Evolutionary conservation across 768 basidiomycete species (phyloP).

Genomic region (Candolleomyces efflorescens): DNA sequence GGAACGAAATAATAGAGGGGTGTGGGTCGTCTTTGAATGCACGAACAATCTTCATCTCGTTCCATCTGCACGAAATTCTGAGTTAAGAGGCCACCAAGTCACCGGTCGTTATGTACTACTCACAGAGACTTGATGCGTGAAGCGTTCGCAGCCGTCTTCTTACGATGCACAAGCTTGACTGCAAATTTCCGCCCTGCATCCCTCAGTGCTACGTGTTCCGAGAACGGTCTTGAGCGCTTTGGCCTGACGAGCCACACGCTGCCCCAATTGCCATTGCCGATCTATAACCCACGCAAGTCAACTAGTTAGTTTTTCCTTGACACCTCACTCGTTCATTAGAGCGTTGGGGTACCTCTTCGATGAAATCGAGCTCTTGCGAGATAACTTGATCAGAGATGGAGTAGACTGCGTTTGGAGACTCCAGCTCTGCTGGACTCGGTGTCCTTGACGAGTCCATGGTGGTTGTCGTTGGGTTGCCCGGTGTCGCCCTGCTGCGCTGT

Average conservation of each 20-base stretch:
- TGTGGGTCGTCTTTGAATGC: conserved; percentile 81
- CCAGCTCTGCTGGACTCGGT: conserved; percentile 21
- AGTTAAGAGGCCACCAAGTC: not conserved
- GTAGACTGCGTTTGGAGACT: conserved; percentile 56
- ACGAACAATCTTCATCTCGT: conserved; percentile 95
- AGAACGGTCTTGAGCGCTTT: conserved; percentile 36
- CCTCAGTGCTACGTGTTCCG: conserved; percentile 30
- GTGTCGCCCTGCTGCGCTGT: not conserved
- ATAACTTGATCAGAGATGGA: conserved; percentile 71
- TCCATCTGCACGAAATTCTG: conserved; percentile 60
- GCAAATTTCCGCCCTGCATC: conserved; percentile 62
- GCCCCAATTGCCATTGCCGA: conserved; percentile 93
- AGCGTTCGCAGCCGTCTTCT: conserved; percentile 78
- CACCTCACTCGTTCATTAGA: not conserved
- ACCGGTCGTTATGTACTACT: conserved; percentile 22
- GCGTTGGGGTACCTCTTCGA: conserved; percentile 55
- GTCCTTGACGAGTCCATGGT: conserved; percentile 31
- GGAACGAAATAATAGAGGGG: conserved; percentile 89
- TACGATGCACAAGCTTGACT: conserved; percentile 91
- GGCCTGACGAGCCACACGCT: conserved; percentile 80
- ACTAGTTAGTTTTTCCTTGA: not conserved
- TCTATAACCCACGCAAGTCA: conserved; percentile 35
- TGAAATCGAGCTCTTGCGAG: conserved; percentile 66
- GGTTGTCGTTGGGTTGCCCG: not conserved
- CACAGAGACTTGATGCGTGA: conserved; percentile 88